Conservation (phyloP, 2,329 filamentous ascomycete genomes). For the Cladosporium sphaerospermum region DNA sequence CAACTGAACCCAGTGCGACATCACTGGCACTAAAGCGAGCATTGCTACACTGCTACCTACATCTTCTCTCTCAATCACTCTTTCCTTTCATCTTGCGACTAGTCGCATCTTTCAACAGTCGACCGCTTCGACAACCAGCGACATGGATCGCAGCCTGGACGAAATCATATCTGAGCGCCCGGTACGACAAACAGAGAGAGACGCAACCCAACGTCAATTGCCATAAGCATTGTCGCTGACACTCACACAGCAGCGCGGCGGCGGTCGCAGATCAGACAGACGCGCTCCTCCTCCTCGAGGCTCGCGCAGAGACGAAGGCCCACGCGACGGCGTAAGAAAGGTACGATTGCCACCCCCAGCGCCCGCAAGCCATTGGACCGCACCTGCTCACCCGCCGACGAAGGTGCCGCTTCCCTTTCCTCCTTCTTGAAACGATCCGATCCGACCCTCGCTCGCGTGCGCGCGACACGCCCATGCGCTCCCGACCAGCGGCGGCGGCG, state of each 20-base stretch:
- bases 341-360: slow-evolving; percentile 38
- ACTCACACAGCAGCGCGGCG: slow-evolving; percentile 19
- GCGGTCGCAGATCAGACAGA: slow-evolving; percentile 37
- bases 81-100: too few relatives aligned
- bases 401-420: slow-evolving; percentile 41
- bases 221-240: not conserved
- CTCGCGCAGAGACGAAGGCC: slow-evolving; percentile 49
- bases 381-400: not conserved
- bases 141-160: slow-evolving; percentile 59
- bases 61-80: too few relatives aligned
- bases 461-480: slow-evolving; percentile 25
- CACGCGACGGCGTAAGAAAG: slow-evolving; percentile 88
- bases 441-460: slow-evolving; percentile 4
- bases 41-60: too few relatives aligned
- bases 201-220: not conserved
- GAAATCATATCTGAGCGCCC: slow-evolving; percentile 58
- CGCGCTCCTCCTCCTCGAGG: slow-evolving; percentile 81
- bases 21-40: too few relatives aligned
- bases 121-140: slow-evolving; percentile 11
- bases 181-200: slow-evolving; percentile 34
- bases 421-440: slow-evolving; percentile 10
- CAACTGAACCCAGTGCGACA: too few relatives aligned
- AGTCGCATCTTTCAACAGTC: not conserved
- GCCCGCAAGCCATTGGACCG: not conserved
- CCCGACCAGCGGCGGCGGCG: slow-evolving; percentile 25